phyloP scores from a whole-genome alignment of 2,329 filamentous ascomycete species.

The Aureobasidium lini region DNA sequence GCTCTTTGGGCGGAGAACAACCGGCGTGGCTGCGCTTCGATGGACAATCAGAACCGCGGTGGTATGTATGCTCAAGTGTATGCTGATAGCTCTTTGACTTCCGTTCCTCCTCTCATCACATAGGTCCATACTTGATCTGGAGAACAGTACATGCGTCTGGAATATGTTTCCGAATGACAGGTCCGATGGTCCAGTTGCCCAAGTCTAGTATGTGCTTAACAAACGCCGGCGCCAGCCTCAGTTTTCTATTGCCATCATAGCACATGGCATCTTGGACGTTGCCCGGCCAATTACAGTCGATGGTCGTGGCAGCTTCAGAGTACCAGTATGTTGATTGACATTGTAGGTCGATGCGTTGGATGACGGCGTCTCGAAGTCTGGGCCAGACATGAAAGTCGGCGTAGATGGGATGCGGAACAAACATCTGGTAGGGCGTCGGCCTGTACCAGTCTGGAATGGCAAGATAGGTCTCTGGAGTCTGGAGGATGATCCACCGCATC shows the following conservation, averaged over 20 bases:
- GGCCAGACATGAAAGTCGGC: constrained; percentile 12
- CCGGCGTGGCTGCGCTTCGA: no score
- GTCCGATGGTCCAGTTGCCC: constrained; percentile 7
- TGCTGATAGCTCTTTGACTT: neutral
- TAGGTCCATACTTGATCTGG: constrained; percentile 1
- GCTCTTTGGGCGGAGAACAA: no score
- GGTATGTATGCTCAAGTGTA: neutral
- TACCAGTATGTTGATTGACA: constrained; percentile 5
- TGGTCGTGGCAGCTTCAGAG: neutral
- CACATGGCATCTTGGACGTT: neutral
- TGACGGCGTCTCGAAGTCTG: neutral
- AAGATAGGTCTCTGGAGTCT: constrained; percentile 68
- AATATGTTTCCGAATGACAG: constrained; percentile 2
- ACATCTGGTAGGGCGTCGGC: constrained; percentile 57
- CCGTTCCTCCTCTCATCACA: neutral
- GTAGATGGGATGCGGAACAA: constrained; percentile 51
- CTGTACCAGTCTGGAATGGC: constrained; percentile 63
- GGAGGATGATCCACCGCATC: constrained; percentile 72
- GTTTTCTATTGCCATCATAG: neutral
- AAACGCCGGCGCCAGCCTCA: neutral
- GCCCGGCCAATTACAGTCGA: constrained; percentile 4
- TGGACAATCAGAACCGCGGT: no score
- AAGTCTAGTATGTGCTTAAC: neutral
- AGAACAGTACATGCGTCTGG: constrained; percentile 8
- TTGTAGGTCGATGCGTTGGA: constrained; percentile 6